Conservation (phyloP, 495 filamentous ascomycete species). For the Podospora fimiseda region DNA sequence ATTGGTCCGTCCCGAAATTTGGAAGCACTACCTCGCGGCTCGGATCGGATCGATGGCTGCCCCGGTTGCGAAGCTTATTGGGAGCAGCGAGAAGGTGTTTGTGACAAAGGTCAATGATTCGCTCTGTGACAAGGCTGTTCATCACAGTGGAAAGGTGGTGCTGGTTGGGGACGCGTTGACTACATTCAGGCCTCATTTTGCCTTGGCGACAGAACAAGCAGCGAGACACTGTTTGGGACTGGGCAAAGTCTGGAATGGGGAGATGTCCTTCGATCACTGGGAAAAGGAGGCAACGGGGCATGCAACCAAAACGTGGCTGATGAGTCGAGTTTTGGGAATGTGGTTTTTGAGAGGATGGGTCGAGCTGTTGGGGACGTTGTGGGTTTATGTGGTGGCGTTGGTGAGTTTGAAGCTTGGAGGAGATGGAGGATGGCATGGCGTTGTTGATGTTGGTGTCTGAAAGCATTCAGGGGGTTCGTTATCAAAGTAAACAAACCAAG, state of each 20-base stretch:
- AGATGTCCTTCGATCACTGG: slow-evolving; percentile 4
- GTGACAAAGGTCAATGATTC: slow-evolving; percentile 46
- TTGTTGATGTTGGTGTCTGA: neutral
- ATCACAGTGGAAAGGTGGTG: slow-evolving; percentile 37
- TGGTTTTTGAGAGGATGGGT: slow-evolving; percentile 6
- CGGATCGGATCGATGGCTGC: slow-evolving; percentile 25
- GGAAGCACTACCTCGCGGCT: slow-evolving; percentile 29
- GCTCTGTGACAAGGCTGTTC: slow-evolving; percentile 26
- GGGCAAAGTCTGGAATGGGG: slow-evolving; percentile 22
- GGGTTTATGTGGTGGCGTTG: slow-evolving; percentile 2
- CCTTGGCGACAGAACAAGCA: slow-evolving; percentile 38
- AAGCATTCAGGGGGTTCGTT: too few relatives aligned
- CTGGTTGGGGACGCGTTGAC: slow-evolving; percentile 48
- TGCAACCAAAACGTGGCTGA: slow-evolving; percentile 4
- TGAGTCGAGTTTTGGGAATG: slow-evolving; percentile 8
- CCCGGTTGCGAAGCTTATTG: slow-evolving; percentile 40
- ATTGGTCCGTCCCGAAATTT: slow-evolving; percentile 30
- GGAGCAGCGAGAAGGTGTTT: slow-evolving; percentile 36
- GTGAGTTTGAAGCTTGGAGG: neutral
- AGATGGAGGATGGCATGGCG: neutral
- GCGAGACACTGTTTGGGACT: slow-evolving; percentile 34
- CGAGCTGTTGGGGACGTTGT: slow-evolving; percentile 3
- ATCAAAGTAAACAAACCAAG: neutral
- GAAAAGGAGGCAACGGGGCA: slow-evolving; percentile 2
- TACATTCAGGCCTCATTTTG: slow-evolving; percentile 45